Evolutionary conservation across 345 rosid genomes (phyloP), one percentile per base, ranked within the genome.

Genomic region (Hypericum perforatum): DNA sequence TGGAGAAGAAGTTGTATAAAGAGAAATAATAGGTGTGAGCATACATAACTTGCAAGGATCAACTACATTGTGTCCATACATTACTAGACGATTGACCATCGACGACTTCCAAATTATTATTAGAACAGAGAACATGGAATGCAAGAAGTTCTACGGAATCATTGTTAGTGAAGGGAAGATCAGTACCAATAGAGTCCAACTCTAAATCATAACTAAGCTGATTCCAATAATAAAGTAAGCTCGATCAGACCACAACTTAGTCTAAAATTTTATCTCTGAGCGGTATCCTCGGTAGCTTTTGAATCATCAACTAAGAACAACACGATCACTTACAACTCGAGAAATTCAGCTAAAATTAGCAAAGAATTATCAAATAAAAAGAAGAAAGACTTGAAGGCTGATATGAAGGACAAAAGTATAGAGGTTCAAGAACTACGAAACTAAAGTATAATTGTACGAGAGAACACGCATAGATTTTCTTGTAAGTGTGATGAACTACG

Each of bases 161-260:
- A 52, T 92, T 92, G 74, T 88, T 92, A 12, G 96, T 92, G 29
- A 92, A 88, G 62, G 98, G 98, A 69, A 92, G 95, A 77, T 92
- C 96, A 0, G 96, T 94, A 37, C 98, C 96, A 52, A 92, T 85
- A n/a, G 0, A 92, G 85, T 54, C 95, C 96, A 50, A 92, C 96
- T 8, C 58, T 80, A 5, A 92, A 70, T 13, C 96, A 96, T 50
- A 87, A 59, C 69, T 78, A 83, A 36, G 98, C 86, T 6, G 96
- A 85, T 69, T 92, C 98, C 32, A 94, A 85, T 65, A 96, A 95
- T 53, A 92, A 73, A 62, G 96, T 88, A 57, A 92, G 83, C 61
- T 95, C 98, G 58, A 95, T 96, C 7, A 95, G 98, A 56, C 98
- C 96, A 65, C 96, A 92, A 83, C 98, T 63, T 88, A 71, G 63